Percentiles rank a stretch among this genome's conserved stretches.
phyloP scores from a whole-genome alignment of 345 rosid genomes.

The Corchorus olitorius region DNA sequence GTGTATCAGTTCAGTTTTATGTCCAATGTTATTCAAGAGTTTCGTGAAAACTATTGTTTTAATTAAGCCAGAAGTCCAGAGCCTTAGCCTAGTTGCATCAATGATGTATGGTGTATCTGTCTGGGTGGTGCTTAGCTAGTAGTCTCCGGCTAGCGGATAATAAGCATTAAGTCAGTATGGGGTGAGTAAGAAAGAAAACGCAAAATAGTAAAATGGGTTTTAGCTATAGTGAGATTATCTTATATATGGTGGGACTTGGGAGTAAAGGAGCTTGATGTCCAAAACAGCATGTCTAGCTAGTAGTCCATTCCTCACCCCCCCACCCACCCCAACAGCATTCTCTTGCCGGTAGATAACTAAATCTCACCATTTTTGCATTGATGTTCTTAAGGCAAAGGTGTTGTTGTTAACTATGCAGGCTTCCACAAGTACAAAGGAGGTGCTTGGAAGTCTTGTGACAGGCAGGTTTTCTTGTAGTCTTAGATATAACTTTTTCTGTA shows the following conservation, averaged over 20 bases:
- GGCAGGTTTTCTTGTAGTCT: constrained; percentile 13
- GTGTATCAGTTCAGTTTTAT: background rate
- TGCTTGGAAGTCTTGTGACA: constrained; percentile 13
- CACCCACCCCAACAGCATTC: background rate
- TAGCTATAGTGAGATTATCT: background rate
- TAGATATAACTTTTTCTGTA: background rate
- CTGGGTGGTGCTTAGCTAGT: background rate
- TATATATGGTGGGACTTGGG: background rate
- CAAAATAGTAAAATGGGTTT: background rate
- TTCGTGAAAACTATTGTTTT: background rate
- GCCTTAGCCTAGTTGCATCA: background rate
- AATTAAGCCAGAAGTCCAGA: background rate
- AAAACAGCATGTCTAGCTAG: background rate
- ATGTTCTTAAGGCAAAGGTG: background rate
- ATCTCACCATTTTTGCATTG: background rate
- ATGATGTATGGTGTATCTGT: background rate
- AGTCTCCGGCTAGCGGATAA: no score
- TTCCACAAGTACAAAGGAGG: background rate
- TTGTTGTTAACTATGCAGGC: background rate
- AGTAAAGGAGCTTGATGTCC: no score
- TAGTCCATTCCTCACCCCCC: background rate
- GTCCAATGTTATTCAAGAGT: background rate
- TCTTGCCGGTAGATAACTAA: background rate
- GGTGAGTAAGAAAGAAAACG: background rate
- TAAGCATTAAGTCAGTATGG: background rate